A percentile compares a stretch with the other conserved stretches of the same genome.
phyloP scores from a whole-genome alignment of 2,329 filamentous ascomycete genomes.

The Dryadomyces quercivorus region DNA sequence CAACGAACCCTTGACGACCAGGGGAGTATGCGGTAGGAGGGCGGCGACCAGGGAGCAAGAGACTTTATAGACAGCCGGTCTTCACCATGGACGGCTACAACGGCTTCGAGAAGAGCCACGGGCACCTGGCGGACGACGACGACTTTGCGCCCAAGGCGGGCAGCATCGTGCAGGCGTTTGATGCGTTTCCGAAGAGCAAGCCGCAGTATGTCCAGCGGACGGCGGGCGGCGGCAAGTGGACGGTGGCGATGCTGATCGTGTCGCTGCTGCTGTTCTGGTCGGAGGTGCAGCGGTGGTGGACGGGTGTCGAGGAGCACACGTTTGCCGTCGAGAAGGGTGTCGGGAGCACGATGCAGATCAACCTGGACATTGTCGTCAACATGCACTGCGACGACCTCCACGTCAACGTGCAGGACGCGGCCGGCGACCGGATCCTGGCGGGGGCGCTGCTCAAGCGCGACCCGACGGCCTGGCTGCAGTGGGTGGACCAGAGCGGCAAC shows the following conservation, averaged over 20 bases:
- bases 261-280: slow-evolving; percentile 64
- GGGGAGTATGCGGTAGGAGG: background rate
- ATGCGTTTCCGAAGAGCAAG: slow-evolving; percentile 97
- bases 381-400: slow-evolving; percentile 87
- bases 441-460: slow-evolving; percentile 62
- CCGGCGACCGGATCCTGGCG: slow-evolving; percentile 83
- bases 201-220: slow-evolving; percentile 80
- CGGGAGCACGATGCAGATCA: slow-evolving; percentile 79
- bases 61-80: background rate
- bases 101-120: slow-evolving; percentile 54
- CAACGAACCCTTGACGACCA: background rate
- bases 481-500: slow-evolving; percentile 59
- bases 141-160: slow-evolving; percentile 57
- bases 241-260: slow-evolving; percentile 64
- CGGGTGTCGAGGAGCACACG: slow-evolving; percentile 71
- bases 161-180: slow-evolving; percentile 71
- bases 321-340: slow-evolving; percentile 92
- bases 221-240: slow-evolving; percentile 85
- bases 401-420: slow-evolving; percentile 92
- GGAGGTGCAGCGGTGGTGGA: slow-evolving; percentile 74
- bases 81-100: slow-evolving; percentile 68
- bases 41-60: background rate
- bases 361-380: slow-evolving; percentile 80
- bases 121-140: slow-evolving; percentile 51
- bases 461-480: slow-evolving; percentile 68